These are phyloP conservation scores for Mycosarcoma maydis DNA, from an alignment of 1,284 basidiomycete genomes.

Conservation along the genomic window DNA sequence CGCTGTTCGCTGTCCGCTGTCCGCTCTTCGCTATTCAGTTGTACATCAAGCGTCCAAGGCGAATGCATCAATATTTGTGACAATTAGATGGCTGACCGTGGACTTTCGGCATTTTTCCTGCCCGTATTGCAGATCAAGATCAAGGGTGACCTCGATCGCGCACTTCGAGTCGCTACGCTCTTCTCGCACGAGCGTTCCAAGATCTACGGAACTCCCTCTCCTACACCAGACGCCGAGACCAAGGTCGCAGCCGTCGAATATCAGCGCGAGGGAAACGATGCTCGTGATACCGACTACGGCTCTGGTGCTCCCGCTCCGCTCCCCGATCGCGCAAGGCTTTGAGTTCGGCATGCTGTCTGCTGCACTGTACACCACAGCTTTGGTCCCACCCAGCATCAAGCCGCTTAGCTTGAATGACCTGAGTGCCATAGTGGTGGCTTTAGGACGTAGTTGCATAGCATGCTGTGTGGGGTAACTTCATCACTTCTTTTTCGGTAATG, in stretches of 20 bases:
- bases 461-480: too few species aligned
- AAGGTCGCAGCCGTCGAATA: conserved; percentile 19
- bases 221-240: conserved; percentile 11
- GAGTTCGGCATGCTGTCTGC: too few species aligned
- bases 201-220: conserved; percentile 46
- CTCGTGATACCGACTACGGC: conserved; percentile 37
- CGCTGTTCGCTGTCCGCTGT: too few species aligned
- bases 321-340: conserved; percentile 44
- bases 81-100: background rate
- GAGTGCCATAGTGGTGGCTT: too few species aligned
- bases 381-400: too few species aligned
- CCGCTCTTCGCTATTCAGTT: too few species aligned
- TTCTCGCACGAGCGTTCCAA: conserved; percentile 61
- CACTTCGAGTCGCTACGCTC: conserved; percentile 48
- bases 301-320: conserved; percentile 50
- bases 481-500: too few species aligned
- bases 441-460: too few species aligned
- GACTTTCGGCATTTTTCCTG: background rate
- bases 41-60: too few species aligned
- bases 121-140: conserved; percentile 51
- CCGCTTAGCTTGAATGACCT: too few species aligned
- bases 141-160: conserved; percentile 57
- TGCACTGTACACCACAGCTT: too few species aligned
- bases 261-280: conserved; percentile 35
- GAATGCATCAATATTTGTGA: too few species aligned